A percentile compares a stretch with the other conserved stretches of the same genome.
phyloP scores from a whole-genome alignment of 1,284 basidiomycete genomes.

The Ganoderma sinense region DNA sequence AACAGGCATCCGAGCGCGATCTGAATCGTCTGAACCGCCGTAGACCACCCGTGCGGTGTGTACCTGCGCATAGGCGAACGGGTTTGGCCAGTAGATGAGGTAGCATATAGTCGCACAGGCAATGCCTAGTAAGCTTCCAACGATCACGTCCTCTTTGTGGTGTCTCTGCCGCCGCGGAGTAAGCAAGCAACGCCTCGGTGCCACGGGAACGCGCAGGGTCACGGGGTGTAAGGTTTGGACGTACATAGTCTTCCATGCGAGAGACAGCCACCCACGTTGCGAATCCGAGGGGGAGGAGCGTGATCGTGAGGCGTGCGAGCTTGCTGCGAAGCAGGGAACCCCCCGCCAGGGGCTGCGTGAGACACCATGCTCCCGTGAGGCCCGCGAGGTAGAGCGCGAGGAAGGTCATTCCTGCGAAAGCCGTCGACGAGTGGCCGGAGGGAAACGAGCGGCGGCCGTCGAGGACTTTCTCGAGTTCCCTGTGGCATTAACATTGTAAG shows the following conservation, averaged over 20 bases:
- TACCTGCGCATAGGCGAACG: constrained; percentile 46
- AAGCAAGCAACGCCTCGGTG: neutral
- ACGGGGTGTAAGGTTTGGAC: constrained; percentile 34
- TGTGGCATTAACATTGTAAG: constrained; percentile 30
- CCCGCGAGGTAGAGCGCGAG: constrained; percentile 69
- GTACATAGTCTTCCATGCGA: constrained; percentile 69
- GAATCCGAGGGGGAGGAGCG: constrained; percentile 60
- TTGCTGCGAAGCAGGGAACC: constrained; percentile 54
- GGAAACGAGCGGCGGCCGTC: constrained; percentile 70
- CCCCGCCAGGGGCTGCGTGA: constrained; percentile 47
- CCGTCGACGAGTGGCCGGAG: constrained; percentile 73
- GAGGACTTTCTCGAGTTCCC: constrained; percentile 48
- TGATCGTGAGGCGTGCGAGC: constrained; percentile 55
- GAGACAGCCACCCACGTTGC: constrained; percentile 69
- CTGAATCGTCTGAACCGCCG: neutral
- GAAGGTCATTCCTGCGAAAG: constrained; percentile 71
- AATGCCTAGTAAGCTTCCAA: constrained; percentile 64
- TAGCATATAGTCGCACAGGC: constrained; percentile 58
- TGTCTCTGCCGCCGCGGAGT: constrained; percentile 55
- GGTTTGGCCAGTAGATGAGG: constrained; percentile 70
- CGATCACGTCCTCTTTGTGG: constrained; percentile 73
- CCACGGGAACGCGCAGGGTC: neutral
- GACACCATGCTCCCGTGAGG: constrained; percentile 67
- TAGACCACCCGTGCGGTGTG: constrained; percentile 21
- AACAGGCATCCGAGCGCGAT: constrained; percentile 36